Evolutionary conservation across 352 stramenopile genomes (phyloP).

Genomic region (Labyrinthula sp.): DNA sequence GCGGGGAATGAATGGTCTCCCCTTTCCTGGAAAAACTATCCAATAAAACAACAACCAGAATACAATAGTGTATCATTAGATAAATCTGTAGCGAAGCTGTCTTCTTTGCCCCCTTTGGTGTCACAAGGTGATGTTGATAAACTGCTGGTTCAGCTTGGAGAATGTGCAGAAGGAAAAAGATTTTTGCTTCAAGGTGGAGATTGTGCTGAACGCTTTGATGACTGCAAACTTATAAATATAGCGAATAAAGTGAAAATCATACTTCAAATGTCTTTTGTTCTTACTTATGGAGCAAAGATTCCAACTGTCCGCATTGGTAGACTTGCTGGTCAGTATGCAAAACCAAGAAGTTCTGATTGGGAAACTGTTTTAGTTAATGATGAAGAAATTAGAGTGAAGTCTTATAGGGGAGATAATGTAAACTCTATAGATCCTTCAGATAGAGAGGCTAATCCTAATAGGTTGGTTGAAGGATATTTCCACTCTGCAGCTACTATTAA

Average conservation of each 20-base stretch:
- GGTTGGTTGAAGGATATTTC: conserved; percentile 87
- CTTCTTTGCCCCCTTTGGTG: conserved; percentile 63
- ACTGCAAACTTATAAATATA: conserved; percentile 56
- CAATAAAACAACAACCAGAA: conserved; percentile 52
- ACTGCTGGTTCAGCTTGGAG: conserved; percentile 63
- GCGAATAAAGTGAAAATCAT: conserved; percentile 79
- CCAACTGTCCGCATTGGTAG: conserved; percentile 81
- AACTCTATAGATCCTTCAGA: conserved; percentile 77
- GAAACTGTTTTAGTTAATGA: no score
- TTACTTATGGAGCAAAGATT: conserved; percentile 87
- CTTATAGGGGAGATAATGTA: conserved; percentile 92
- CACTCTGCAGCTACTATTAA: conserved; percentile 89
- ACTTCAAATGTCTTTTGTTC: conserved; percentile 79
- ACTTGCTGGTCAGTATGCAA: conserved; percentile 95
- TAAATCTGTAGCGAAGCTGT: conserved; percentile 37
- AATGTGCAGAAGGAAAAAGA: conserved; percentile 76
- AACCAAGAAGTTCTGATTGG: conserved; percentile 75
- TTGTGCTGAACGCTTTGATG: conserved; percentile 86
- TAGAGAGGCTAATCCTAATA: conserved; percentile 66
- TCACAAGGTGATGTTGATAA: conserved; percentile 79
- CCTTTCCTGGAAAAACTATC: conserved; percentile 47
- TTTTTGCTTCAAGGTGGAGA: conserved; percentile 95
- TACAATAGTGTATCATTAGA: conserved; percentile 48
- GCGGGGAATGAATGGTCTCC: conserved; percentile 10
- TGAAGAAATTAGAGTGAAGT: conserved; percentile 76